phyloP scores from a whole-genome alignment of 495 filamentous ascomycete species.

The Copromyces sp. region DNA sequence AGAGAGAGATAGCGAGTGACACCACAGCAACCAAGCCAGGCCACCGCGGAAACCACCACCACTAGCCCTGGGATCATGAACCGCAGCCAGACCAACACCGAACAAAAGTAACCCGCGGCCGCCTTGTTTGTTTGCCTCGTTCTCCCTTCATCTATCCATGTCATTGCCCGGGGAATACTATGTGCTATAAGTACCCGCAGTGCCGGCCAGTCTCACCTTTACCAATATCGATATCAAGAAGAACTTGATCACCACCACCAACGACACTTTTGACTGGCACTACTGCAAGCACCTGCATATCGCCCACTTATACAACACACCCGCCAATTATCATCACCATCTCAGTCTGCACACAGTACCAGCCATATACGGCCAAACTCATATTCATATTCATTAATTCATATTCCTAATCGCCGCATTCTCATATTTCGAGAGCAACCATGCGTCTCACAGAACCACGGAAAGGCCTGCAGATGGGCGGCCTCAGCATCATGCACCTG shows the following conservation, averaged over 20 bases:
- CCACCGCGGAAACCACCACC: not conserved
- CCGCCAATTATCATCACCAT: not conserved
- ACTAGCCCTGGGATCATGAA: not conserved
- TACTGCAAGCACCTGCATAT: not conserved
- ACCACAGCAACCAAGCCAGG: not conserved
- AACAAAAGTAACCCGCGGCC: not conserved
- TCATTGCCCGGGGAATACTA: not conserved
- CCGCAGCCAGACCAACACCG: not conserved
- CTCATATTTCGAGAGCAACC: not conserved
- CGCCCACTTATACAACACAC: not conserved
- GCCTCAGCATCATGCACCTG: constrained; percentile 1
- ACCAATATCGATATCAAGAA: not conserved
- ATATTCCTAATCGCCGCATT: not conserved
- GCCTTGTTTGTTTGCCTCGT: not conserved
- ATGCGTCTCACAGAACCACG: not conserved
- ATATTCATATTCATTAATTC: not conserved
- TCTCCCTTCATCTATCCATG: not conserved
- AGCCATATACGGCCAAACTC: not conserved
- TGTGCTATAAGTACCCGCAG: not conserved
- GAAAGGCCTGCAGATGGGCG: not conserved
- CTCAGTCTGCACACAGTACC: not conserved
- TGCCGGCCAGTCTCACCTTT: not conserved
- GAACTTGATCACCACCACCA: not conserved
- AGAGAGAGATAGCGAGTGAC: not conserved
- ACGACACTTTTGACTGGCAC: not conserved